phyloP scores from a whole-genome alignment of 2,329 filamentous ascomycete genomes.

The Pseudohalonectria lignicola region DNA sequence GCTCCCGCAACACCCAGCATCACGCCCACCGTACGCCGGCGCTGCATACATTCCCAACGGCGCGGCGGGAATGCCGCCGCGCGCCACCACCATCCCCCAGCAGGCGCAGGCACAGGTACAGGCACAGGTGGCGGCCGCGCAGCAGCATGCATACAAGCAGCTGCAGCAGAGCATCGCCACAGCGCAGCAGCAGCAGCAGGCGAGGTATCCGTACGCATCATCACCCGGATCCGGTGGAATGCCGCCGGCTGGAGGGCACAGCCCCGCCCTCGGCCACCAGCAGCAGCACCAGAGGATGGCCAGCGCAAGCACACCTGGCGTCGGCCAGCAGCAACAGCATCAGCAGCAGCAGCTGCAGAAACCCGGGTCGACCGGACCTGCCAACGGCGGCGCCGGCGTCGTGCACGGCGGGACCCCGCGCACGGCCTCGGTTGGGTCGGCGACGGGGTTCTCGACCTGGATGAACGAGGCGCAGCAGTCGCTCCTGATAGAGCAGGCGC shows the following conservation, averaged over 20 bases:
- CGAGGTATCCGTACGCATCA: slow-evolving; percentile 1
- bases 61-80: slow-evolving; percentile 7
- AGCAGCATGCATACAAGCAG: slow-evolving; percentile 1
- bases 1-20: slow-evolving; percentile 1
- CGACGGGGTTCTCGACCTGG: slow-evolving; percentile 1
- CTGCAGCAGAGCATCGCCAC: too few relatives aligned
- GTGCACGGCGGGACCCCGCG: too few relatives aligned
- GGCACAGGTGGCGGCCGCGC: slow-evolving; percentile 10
- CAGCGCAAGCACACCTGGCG: too few relatives aligned
- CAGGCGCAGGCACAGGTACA: slow-evolving; percentile 8
- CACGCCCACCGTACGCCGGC: slow-evolving; percentile 10
- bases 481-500: slow-evolving; percentile 18
- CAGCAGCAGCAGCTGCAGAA: too few relatives aligned
- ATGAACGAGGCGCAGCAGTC: slow-evolving; percentile 6
- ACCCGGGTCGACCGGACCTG: too few relatives aligned
- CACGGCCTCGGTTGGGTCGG: not conserved
- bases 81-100: too few relatives aligned
- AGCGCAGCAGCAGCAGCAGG: slow-evolving; percentile 1
- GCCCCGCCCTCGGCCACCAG: too few relatives aligned
- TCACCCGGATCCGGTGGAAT: not conserved
- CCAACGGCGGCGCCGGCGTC: too few relatives aligned
- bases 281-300: too few relatives aligned
- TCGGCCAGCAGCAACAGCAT: too few relatives aligned
- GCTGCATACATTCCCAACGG: too few relatives aligned
- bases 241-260: too few relatives aligned